Evolutionary conservation across 2,329 filamentous ascomycete genomes (phyloP).

Genomic region (Fusarium palustre): DNA sequence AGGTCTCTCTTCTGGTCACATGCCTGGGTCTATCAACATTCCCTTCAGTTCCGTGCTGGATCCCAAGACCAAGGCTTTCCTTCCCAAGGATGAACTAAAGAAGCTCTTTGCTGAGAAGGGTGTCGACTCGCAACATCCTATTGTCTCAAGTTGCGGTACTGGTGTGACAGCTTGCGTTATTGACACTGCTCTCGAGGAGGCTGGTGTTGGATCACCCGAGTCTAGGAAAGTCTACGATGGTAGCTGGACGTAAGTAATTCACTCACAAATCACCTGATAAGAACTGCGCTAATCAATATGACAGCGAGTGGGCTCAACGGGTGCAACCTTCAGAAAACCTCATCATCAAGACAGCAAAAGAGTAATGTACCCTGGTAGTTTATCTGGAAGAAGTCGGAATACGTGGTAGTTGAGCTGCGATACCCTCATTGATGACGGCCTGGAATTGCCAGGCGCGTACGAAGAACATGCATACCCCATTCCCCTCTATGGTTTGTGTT

Average conservation of each 20-base stretch:
- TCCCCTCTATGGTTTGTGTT: conserved; percentile 40
- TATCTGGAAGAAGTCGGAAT: conserved; percentile 32
- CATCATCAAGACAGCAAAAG: conserved; percentile 65
- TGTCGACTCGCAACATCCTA: conserved; percentile 80
- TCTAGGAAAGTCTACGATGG: conserved; percentile 89
- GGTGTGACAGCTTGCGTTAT: conserved; percentile 94
- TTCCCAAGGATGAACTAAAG: conserved; percentile 76
- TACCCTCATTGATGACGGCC: conserved; percentile 49
- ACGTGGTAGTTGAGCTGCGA: conserved; percentile 44
- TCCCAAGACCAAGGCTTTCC: conserved; percentile 82
- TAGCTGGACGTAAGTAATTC: conserved; percentile 88
- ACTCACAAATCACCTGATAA: conserved; percentile 1
- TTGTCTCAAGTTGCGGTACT: conserved; percentile 90
- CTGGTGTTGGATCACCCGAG: conserved; percentile 75
- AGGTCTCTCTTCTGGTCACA: conserved; percentile 89
- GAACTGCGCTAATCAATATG: conserved; percentile 46
- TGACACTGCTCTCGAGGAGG: conserved; percentile 85
- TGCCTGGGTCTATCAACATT: conserved; percentile 87
- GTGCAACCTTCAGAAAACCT: conserved; percentile 71
- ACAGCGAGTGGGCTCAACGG: conserved; percentile 75
- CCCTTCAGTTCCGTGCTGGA: conserved; percentile 85
- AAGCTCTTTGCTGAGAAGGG: conserved; percentile 84
- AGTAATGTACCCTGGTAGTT: conserved; percentile 31
- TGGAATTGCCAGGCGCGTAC: conserved; percentile 46
- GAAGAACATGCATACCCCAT: conserved; percentile 45